Conservation (phyloP, 108 stramenopile species). For the Cyclotella choctawhatcheeana region DNA sequence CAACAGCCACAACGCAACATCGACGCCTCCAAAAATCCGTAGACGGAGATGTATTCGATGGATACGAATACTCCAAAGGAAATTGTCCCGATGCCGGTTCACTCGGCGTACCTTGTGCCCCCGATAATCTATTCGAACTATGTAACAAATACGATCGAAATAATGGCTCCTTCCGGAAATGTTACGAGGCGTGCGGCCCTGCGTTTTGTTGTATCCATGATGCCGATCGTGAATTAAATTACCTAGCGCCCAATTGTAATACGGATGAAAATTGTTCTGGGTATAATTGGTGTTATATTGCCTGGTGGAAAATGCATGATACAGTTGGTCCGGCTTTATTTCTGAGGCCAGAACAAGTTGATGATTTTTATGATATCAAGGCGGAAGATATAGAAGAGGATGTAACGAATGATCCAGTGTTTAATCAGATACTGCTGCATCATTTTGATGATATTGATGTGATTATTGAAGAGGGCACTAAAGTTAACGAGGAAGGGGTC, state of each 20-base stretch:
- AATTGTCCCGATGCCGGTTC: conserved; percentile 39
- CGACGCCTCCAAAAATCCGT: conserved; percentile 9
- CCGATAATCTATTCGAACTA: conserved; percentile 30
- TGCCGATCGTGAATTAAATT: conserved; percentile 36
- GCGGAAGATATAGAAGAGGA: conserved; percentile 24
- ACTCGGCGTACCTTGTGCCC: conserved; percentile 52
- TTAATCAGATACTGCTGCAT: conserved; percentile 44
- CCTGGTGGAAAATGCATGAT: conserved; percentile 67
- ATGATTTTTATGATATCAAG: conserved; percentile 48
- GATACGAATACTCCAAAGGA: conserved; percentile 46
- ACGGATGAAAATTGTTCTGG: conserved; percentile 53
- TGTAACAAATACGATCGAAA: conserved; percentile 57
- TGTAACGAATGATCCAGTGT: conserved; percentile 35
- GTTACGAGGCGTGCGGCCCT: conserved; percentile 45
- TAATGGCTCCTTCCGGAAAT: conserved; percentile 40
- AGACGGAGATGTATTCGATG: conserved; percentile 49
- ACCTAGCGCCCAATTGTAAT: conserved; percentile 51
- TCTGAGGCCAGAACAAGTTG: conserved; percentile 56
- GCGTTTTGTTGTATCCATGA: conserved; percentile 62
- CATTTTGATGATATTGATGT: conserved; percentile 48
- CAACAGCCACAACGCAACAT: background rate
- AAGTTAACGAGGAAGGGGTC: conserved; percentile 7
- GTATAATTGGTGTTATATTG: conserved; percentile 61
- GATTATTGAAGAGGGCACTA: conserved; percentile 46
- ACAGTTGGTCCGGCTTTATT: conserved; percentile 61